Base-by-base conservation (phyloP, 164 flowering plant species). In the Echeveria elegans region DNA sequence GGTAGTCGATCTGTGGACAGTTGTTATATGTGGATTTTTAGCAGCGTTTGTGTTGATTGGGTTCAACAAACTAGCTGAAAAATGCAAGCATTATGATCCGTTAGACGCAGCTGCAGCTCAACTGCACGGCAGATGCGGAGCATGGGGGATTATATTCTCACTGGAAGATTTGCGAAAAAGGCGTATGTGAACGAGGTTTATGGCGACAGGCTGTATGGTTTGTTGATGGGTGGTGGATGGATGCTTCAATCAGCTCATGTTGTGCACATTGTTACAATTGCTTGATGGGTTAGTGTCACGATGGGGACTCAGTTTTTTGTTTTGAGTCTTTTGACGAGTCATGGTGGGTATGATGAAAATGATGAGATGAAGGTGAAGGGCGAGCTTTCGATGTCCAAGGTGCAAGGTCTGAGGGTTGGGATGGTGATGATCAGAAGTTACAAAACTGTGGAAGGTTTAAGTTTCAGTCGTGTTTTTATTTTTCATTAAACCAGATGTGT, bases 61-160 rank as follows among this genome's bases (percentile, higher is more conserved):
- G n/a, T 72, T 48, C 68, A 68, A 72, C 65, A 68, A 31, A 24
- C 61, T 72, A 0, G 75, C 75, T 0, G 71, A 68, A 68, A 37
- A 43, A 4, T 43, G 38, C 10, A 32, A 56, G 60, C 68, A 68
- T 41, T 71, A 72, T 9, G 75, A 72, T 19, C 71, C 75, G 0
- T 18, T 68, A 11, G 75, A 72, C n/a, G n/a, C n/a, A 36, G 75
- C 75, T 24, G n/a, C n/a, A n/a, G 71, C 75, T 41, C 75, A 72
- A n/a, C 72, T 80, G n/a, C 82, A 79, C 38, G 79, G 70, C 3
- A 79, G 82, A 1, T 79, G 82, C 29, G 82, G 82, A 7, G 68
- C 77, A 0, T 75, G 79, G 83, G 79, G 82, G 30, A 61, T 80
- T 8, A 47, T 80, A 6, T 80, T n/a, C n/a, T 77, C 71, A 77